Base-by-base conservation (phyloP, 2,329 filamentous ascomycete genomes). In the Plectosphaerella sp. region DNA sequence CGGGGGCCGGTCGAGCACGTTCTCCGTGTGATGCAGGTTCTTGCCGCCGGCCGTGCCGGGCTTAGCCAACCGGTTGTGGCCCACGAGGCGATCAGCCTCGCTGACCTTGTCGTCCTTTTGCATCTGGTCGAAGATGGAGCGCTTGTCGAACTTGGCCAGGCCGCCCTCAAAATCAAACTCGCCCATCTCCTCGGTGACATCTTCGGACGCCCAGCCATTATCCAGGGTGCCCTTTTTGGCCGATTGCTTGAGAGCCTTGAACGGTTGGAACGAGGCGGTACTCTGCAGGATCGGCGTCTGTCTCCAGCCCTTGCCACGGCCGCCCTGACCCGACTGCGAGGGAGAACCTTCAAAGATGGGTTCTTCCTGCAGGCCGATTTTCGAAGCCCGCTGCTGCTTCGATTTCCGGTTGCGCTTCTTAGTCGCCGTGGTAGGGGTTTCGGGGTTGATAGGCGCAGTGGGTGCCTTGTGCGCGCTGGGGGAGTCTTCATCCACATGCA, bases 151-250 rank as follows among this genome's bases (percentile, higher is more conserved):
- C 64, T 96, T 96, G 46, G 90, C 92, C 33, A 97, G 77, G 58
- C 91, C 91, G 51, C 84, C 86, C 61, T 89, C 86, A 62, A 97
- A 97, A 68, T 97, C 93, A 61, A 97, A 97, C 55, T 97, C 94
- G 11, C 89, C 90, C 76, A 94, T 82, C 65, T 95, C 93, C 70
- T 97, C 94, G 0, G 91, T 97, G 20, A 93, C 92, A 63, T 97
- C 93, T 65, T 97, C 94, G 0, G 93, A 97, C 4, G 90, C 91
- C 92, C 93, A 97, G 4, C 91, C 93, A 65, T 91, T 95, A 43
- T 90, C 81, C 9, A 69, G 54, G 5, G 51, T 69, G 28, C 65
- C 66, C 54, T 73, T 76, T 59, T 74, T 70, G 56, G 64, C 72
- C 65, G 69, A 79, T 67, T 67, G 86, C 74, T 79, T 91, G 2